Percentiles rank a stretch among this genome's conserved stretches.
Evolutionary conservation across 2,329 filamentous ascomycete species (phyloP).

Genomic region (Didymella keratinophila): DNA sequence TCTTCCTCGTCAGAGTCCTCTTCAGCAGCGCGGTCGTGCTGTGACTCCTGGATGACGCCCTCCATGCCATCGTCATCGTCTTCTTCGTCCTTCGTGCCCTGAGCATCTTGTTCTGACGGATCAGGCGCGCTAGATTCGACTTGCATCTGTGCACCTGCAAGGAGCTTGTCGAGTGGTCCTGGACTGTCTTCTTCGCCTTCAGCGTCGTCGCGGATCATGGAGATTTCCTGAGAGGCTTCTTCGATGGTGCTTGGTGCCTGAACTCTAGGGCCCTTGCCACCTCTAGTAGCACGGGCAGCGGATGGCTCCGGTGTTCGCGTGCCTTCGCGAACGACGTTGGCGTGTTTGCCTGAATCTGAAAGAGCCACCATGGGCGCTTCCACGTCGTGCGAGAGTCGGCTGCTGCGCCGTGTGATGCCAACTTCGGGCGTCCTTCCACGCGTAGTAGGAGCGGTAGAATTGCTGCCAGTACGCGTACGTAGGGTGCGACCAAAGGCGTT

Average conservation of each 20-base stretch:
- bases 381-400: constrained; percentile 65
- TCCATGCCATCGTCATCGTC: constrained; percentile 43
- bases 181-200: constrained; percentile 38
- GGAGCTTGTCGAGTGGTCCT: constrained; percentile 43
- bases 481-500: constrained; percentile 33
- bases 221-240: constrained; percentile 62
- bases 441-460: constrained; percentile 33
- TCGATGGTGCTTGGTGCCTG: constrained; percentile 59
- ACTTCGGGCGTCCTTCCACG: constrained; percentile 51
- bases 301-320: constrained; percentile 60
- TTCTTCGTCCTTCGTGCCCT: constrained; percentile 42
- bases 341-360: constrained; percentile 66
- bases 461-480: constrained; percentile 53
- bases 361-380: constrained; percentile 65
- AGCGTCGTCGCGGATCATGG: constrained; percentile 41
- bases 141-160: constrained; percentile 48
- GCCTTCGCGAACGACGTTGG: constrained; percentile 61
- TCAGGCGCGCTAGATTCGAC: constrained; percentile 45
- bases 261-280: constrained; percentile 58
- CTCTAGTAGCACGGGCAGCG: constrained; percentile 53
- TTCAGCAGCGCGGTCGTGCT: constrained; percentile 49
- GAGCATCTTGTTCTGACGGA: constrained; percentile 43
- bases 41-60: constrained; percentile 54
- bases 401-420: constrained; percentile 60
- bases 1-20: constrained; percentile 64